Conservation (phyloP, 202 grass and related monocot species). For the Alloteropsis angusta region DNA sequence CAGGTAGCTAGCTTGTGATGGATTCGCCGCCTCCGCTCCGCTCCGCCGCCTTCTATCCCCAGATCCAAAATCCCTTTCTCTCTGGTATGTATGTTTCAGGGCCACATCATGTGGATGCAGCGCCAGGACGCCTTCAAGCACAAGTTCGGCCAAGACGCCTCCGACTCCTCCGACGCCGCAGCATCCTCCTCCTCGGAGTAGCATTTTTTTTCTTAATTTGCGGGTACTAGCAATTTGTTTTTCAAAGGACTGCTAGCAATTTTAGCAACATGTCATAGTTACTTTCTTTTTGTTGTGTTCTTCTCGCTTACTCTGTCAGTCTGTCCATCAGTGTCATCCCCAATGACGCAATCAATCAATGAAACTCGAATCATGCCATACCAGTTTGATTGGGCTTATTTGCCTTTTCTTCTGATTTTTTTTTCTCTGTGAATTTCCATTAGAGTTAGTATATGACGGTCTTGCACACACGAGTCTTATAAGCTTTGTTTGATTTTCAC, state of each 20-base stretch:
- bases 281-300: no score
- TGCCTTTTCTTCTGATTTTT: no score
- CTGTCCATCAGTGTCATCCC: no score
- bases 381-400: background rate
- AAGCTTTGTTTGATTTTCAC: no score
- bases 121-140: slow-evolving; percentile 80
- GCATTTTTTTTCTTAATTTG: background rate
- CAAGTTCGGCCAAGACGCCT: slow-evolving; percentile 37
- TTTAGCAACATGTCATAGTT: no score
- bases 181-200: background rate
- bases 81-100: slow-evolving; percentile 22
- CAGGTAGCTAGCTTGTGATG: slow-evolving; percentile 32
- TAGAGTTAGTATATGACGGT: no score
- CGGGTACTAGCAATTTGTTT: no score
- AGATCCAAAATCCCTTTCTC: background rate
- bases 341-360: no score
- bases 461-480: no score
- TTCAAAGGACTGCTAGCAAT: no score
- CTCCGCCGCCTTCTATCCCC: no score
- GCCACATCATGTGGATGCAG: slow-evolving; percentile 90
- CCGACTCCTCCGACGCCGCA: background rate
- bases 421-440: background rate
- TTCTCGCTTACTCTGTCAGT: no score
- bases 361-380: background rate
- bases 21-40: background rate